These are phyloP conservation scores for Austroboletus eburneus DNA, from an alignment of 768 basidiomycete species.

Conservation along the genomic window DNA sequence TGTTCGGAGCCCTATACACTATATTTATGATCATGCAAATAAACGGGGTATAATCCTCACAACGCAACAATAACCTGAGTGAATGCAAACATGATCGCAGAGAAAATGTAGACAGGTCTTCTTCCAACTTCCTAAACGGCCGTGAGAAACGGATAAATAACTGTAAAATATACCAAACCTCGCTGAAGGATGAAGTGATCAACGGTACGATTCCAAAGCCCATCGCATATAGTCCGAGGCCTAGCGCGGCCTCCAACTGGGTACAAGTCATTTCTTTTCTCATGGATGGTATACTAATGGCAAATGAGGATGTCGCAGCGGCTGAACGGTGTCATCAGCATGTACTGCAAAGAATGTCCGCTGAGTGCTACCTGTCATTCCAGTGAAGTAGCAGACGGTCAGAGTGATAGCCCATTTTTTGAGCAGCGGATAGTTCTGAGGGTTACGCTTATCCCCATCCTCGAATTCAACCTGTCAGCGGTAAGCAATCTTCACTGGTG, in stretches of 20 bases:
- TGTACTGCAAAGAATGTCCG: background rate
- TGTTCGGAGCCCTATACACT: slow-evolving; percentile 34
- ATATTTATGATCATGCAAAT: background rate
- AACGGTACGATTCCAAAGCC: slow-evolving; percentile 62
- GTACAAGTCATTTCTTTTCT: slow-evolving; percentile 40
- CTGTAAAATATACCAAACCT: slow-evolving; percentile 24
- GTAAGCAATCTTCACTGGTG: slow-evolving; percentile 1
- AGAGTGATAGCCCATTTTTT: slow-evolving; percentile 43
- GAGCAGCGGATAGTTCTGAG: slow-evolving; percentile 32
- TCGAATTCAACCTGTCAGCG: slow-evolving; percentile 36
- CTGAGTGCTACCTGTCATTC: slow-evolving; percentile 15
- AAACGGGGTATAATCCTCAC: slow-evolving; percentile 12
- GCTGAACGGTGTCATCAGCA: slow-evolving; percentile 31
- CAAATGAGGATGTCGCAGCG: slow-evolving; percentile 48
- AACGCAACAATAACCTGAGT: slow-evolving; percentile 43
- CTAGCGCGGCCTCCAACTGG: slow-evolving; percentile 41
- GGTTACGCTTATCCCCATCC: slow-evolving; percentile 36
- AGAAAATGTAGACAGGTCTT: slow-evolving; percentile 55
- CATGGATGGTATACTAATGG: slow-evolving; percentile 55
- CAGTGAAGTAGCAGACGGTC: slow-evolving; percentile 24
- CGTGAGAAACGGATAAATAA: background rate
- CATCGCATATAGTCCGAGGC: slow-evolving; percentile 49
- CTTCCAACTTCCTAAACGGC: slow-evolving; percentile 54
- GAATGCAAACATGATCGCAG: slow-evolving; percentile 44
- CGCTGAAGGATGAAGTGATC: slow-evolving; percentile 62